Base-by-base conservation (phyloP, 495 filamentous ascomycete genomes). In the Clohesyomyces aquaticus region DNA sequence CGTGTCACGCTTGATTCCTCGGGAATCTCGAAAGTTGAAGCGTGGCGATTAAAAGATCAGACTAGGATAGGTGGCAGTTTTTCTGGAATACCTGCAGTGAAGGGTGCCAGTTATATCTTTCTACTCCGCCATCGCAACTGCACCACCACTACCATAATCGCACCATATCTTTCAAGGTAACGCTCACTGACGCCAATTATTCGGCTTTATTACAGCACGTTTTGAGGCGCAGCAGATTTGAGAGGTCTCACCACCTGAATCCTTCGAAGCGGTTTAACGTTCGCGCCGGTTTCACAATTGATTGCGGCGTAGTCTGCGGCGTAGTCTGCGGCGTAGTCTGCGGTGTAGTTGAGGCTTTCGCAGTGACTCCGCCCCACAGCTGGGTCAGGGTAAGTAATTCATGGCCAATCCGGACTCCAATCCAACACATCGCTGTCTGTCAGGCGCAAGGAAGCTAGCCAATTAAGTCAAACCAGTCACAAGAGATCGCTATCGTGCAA, bases 191-290 rank as follows among this genome's bases (percentile, higher is more conserved):
- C 27, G n/a, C 50, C 50, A 54, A 54, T 54, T 54, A 38, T 22
- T 38, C 29, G 25, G 50, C 50, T 54, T 21, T 38, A 38, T 54
- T n/a, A 27, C 50, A 54, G 50, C 50, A 54, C 50, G 50, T 54
- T 54, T 23, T 54, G 9, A n/a, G 50, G 50, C 50, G 50, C 50
- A 54, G 27, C 16, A 54, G n/a, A 32, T n/a, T n/a, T n/a, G 3
- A 3, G 50, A 32, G 25, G 25, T 19, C 50, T 38, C 8, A 27
- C 25, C 29, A 14, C 8, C 35, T 54, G 25, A 38, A 54, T 54
- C 25, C 50, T 54, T 54, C 22, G 50, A 9, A 14, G 27, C 35
- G 23, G 27, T n/a, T n/a, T n/a, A 32, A 32, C 22, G 16, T 25
- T 50, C 32, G 32, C 32, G n/a, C 32, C 32, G 6, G 19, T 50